phyloP scores from a whole-genome alignment of 2,329 filamentous ascomycete species.

The Trichoderma asperellum region DNA sequence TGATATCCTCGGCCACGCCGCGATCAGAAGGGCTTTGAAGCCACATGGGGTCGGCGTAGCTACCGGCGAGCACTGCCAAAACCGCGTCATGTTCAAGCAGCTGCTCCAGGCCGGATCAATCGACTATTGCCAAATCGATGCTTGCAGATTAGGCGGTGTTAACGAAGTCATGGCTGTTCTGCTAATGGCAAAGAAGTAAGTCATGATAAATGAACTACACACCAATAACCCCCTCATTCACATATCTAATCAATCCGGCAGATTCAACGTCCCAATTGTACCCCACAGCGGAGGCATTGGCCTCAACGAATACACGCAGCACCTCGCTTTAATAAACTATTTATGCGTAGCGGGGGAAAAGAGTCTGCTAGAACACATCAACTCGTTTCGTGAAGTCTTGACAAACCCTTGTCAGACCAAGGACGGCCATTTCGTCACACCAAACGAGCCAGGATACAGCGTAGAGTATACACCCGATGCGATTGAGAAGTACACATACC shows the following conservation, averaged over 20 bases:
- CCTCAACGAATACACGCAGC: slow-evolving; percentile 31
- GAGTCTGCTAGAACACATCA: slow-evolving; percentile 29
- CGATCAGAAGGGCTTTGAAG: slow-evolving; percentile 76
- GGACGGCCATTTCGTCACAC: slow-evolving; percentile 30
- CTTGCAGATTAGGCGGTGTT: slow-evolving; percentile 83
- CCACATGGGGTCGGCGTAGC: slow-evolving; percentile 79
- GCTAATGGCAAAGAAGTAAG: slow-evolving; percentile 56
- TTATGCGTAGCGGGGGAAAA: slow-evolving; percentile 29
- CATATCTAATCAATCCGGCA: neutral
- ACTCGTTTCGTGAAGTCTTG: slow-evolving; percentile 27
- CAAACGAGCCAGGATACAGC: slow-evolving; percentile 28
- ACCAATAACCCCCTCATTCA: neutral
- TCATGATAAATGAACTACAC: neutral
- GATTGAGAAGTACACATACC: slow-evolving; percentile 26
- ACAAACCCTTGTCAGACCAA: slow-evolving; percentile 23
- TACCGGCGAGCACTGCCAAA: slow-evolving; percentile 93
- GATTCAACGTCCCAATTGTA: slow-evolving; percentile 30
- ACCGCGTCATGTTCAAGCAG: slow-evolving; percentile 92
- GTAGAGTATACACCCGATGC: slow-evolving; percentile 29
- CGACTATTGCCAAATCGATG: slow-evolving; percentile 86
- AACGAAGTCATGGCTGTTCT: slow-evolving; percentile 92
- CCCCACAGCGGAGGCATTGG: slow-evolving; percentile 30
- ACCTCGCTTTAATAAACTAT: slow-evolving; percentile 29
- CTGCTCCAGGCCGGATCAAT: slow-evolving; percentile 77
- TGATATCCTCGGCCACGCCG: slow-evolving; percentile 84